Base-by-base conservation (phyloP, 2,329 filamentous ascomycete genomes). In the Endothia cerciana region DNA sequence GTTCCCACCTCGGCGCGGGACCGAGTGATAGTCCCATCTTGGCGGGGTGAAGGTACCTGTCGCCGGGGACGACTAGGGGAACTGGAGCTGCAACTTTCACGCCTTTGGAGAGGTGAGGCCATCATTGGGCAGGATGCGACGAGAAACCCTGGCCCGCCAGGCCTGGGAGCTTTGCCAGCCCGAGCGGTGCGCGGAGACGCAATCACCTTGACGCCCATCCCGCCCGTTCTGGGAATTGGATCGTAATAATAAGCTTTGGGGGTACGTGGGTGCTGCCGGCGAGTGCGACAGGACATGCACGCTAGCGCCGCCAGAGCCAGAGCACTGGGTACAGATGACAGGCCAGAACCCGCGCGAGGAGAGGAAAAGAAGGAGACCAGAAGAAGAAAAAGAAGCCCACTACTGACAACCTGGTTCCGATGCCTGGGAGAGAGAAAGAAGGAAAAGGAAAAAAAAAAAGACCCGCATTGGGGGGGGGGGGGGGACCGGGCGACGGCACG, bases 241-340 rank as follows among this genome's bases (percentile, higher is more conserved):
- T 51, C 47, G 47, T 51, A 15, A 28, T 51, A 28, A 51, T 40
- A 60, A 60, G 36, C 43, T 45, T 60, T 38, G 56, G 30, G 41
- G 51, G 57, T 55, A 47, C 53, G 30, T 40, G 55, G 47, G 49
- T 56, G 41, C 13, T 64, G 61, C 64, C 64, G 60, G 64, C 47
- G 64, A 66, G 49, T 57, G 57, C 62, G 62, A 64, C 62, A 64
- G 57, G 63, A 51, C 62, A 36, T 49, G 59, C 22, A 60, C 58
- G 25, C 60, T 59, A 49, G 56, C 58, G 43, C 38, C 43, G 62
- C 65, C 65, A 53, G 62, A 64, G 57, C 65, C 65, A 64, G 62
- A 47, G 65, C 57, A 47, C 49, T 64, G 65, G 65, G 62, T 61
- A 60, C 43, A 13, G 47, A 17, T 5, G 11, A 5, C 3, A 10